phyloP scores from a whole-genome alignment of 352 stramenopile genomes.

The Phytophthora hybrid region DNA sequence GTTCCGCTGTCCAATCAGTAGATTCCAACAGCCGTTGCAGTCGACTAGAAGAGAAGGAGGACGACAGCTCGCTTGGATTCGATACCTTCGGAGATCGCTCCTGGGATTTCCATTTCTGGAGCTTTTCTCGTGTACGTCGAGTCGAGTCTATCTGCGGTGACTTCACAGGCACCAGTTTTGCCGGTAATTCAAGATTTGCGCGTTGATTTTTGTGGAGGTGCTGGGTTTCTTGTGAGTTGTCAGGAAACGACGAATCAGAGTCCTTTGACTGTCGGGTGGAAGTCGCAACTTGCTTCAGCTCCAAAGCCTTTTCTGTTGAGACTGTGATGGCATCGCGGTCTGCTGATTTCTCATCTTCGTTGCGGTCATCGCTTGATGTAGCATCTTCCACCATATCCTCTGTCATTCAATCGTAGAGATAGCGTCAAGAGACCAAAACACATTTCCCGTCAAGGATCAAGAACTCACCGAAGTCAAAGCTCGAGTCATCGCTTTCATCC shows the following conservation, averaged over 20 bases:
- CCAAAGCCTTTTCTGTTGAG: not conserved
- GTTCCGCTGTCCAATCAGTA: slow-evolving; percentile 66
- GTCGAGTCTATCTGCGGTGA: slow-evolving; percentile 29
- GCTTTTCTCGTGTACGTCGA: slow-evolving; percentile 4
- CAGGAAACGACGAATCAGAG: not conserved
- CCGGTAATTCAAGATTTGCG: not conserved
- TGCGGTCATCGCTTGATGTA: slow-evolving; percentile 21
- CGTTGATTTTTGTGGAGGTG: slow-evolving; percentile 3
- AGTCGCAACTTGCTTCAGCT: not conserved
- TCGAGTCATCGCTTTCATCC: slow-evolving; percentile 27
- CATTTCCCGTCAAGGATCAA: not conserved
- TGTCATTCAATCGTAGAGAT: slow-evolving; percentile 12
- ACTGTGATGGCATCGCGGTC: not conserved
- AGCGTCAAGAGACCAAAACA: not conserved
- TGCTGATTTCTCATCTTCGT: slow-evolving; percentile 18
- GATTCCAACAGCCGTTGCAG: slow-evolving; percentile 73
- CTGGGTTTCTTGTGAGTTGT: slow-evolving; percentile 16
- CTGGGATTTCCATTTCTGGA: not conserved
- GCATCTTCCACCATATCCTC: slow-evolving; percentile 50
- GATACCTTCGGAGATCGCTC: not conserved
- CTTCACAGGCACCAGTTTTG: slow-evolving; percentile 8
- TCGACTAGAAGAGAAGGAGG: slow-evolving; percentile 50
- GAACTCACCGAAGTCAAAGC: slow-evolving; percentile 66
- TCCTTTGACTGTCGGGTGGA: not conserved
- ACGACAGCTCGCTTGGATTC: slow-evolving; percentile 23